Conservation (phyloP, 2,329 filamentous ascomycete genomes). For the Cladophialophora bantiana region DNA sequence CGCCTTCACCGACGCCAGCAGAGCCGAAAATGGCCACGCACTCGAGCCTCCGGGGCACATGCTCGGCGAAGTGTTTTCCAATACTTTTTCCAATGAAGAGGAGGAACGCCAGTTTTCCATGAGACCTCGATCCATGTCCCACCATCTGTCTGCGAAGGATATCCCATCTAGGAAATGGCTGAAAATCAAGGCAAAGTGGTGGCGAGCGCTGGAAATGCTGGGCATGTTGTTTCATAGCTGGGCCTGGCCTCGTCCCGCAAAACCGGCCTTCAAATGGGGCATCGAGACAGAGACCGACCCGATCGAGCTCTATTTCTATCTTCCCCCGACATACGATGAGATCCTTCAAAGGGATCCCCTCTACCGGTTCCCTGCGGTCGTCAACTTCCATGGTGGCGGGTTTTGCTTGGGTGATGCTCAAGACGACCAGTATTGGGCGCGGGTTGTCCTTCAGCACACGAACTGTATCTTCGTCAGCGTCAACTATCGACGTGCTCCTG, state of each 20-base stretch:
- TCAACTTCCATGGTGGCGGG: constrained; percentile 71
- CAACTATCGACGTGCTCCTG: constrained; percentile 67
- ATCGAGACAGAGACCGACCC: constrained; percentile 60
- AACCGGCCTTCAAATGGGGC: constrained; percentile 64
- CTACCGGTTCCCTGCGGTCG: constrained; percentile 62
- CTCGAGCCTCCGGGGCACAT: constrained; percentile 28
- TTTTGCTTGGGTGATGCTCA: constrained; percentile 66
- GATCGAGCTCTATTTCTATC: constrained; percentile 68
- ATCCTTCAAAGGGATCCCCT: constrained; percentile 45
- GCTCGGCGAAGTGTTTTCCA: constrained; percentile 25
- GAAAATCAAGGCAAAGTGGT: constrained; percentile 68
- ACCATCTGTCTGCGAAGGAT: constrained; percentile 36
- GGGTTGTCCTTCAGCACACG: constrained; percentile 61
- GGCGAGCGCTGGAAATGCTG: constrained; percentile 71
- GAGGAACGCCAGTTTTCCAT: constrained; percentile 15
- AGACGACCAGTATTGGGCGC: constrained; percentile 68
- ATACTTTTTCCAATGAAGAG: constrained; percentile 21
- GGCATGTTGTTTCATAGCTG: constrained; percentile 73
- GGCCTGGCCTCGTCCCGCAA: constrained; percentile 66
- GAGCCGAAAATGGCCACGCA: constrained; percentile 21
- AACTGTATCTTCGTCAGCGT: constrained; percentile 67
- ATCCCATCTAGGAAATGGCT: constrained; percentile 62
- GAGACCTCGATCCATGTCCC: constrained; percentile 38
- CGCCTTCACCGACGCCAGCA: constrained; percentile 25
- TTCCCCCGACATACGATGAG: constrained; percentile 54